Evolutionary conservation across 495 filamentous ascomycete genomes (phyloP).

Genomic region (Symbiotaphrina buchneri): DNA sequence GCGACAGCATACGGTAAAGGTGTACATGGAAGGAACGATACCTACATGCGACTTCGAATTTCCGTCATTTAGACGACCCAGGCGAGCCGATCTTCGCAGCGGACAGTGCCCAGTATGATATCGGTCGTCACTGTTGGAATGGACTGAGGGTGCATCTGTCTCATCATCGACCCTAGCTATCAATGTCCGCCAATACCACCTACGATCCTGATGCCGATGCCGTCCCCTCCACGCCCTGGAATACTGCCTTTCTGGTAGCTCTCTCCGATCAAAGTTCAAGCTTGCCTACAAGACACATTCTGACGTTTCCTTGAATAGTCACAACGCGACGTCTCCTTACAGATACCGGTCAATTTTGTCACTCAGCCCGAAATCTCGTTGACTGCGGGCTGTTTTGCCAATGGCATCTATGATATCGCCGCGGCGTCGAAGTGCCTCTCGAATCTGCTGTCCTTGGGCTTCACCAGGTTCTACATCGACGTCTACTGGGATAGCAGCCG

Average conservation of each 20-base stretch:
- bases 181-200: slow-evolving; percentile 6
- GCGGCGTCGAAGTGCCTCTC: slow-evolving; percentile 29
- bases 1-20: too few species aligned
- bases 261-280: neutral
- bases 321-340: slow-evolving; percentile 33
- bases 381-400: slow-evolving; percentile 31
- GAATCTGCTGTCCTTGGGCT: slow-evolving; percentile 35
- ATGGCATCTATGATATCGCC: slow-evolving; percentile 22
- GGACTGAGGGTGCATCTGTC: too few species aligned
- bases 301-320: slow-evolving; percentile 17
- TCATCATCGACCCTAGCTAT: too few species aligned
- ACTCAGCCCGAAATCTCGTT: slow-evolving; percentile 29
- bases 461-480: slow-evolving; percentile 33
- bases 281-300: neutral
- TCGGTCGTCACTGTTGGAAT: too few species aligned
- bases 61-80: too few species aligned
- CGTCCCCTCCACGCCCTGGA: slow-evolving; percentile 2
- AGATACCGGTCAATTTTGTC: slow-evolving; percentile 38
- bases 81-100: too few species aligned
- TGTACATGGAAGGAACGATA: too few species aligned
- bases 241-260: slow-evolving; percentile 3
- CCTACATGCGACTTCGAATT: too few species aligned
- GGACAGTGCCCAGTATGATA: too few species aligned
- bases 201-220: slow-evolving; percentile 5
- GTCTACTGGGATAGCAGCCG: slow-evolving; percentile 36